Conservation (phyloP, 1,284 basidiomycete genomes). For the Apiotrichum siamense region DNA sequence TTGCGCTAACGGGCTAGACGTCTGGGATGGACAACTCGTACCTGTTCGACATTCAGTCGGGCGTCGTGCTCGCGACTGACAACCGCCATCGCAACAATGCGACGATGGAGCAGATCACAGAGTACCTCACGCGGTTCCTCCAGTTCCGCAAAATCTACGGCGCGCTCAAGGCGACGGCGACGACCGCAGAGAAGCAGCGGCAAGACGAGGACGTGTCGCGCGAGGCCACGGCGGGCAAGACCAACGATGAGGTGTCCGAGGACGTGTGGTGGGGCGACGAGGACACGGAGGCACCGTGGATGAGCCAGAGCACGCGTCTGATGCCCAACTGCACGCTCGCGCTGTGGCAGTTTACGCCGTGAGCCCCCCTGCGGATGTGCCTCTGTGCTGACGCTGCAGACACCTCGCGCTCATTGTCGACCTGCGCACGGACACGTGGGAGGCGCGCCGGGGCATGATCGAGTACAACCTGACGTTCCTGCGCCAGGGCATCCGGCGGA, state of each 20-base stretch:
- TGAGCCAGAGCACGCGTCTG: slow-evolving; percentile 37
- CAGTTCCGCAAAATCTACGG: slow-evolving; percentile 74
- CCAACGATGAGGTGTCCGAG: slow-evolving; percentile 1
- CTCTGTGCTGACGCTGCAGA: slow-evolving; percentile 24
- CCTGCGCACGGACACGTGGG: slow-evolving; percentile 70
- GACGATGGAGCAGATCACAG: slow-evolving; percentile 82
- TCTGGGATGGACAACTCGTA: slow-evolving; percentile 88
- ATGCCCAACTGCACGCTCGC: slow-evolving; percentile 66
- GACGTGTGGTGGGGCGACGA: slow-evolving; percentile 43
- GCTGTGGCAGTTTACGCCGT: slow-evolving; percentile 76
- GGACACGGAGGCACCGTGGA: slow-evolving; percentile 44
- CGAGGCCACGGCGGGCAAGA: slow-evolving; percentile 3
- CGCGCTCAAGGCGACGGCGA: background rate
- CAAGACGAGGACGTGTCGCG: background rate
- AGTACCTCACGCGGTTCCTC: slow-evolving; percentile 82
- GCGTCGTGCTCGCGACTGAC: slow-evolving; percentile 87
- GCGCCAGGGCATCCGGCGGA: slow-evolving; percentile 50
- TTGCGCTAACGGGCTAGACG: slow-evolving; percentile 46
- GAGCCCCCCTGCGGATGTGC: slow-evolving; percentile 39
- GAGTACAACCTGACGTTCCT: slow-evolving; percentile 93
- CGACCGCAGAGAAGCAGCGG: background rate
- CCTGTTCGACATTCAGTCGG: slow-evolving; percentile 78
- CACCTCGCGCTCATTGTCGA: slow-evolving; percentile 71
- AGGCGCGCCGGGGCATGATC: slow-evolving; percentile 69
- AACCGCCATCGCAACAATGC: slow-evolving; percentile 54